These are phyloP conservation scores for Fusarium aywerte DNA, from an alignment of 2,329 filamentous ascomycete genomes.

Conservation along the genomic window DNA sequence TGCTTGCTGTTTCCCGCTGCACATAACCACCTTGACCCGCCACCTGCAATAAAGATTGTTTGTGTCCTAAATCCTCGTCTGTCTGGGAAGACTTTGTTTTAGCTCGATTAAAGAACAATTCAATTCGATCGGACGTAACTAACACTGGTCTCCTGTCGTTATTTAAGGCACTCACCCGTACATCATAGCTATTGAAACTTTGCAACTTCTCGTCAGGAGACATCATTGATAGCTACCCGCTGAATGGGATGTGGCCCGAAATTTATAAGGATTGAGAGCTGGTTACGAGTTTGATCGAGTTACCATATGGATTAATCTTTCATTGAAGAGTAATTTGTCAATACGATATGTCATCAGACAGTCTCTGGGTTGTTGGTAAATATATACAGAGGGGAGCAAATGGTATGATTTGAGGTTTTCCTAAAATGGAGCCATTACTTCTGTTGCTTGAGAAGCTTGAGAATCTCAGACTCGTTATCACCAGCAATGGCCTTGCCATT, in stretches of 20 bases:
- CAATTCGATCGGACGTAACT: background rate
- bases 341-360: conserved; percentile 15
- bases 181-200: background rate
- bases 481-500: conserved; percentile 84
- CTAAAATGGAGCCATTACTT: conserved; percentile 45
- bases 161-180: background rate
- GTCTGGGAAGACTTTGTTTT: background rate
- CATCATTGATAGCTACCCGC: background rate
- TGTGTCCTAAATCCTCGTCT: background rate
- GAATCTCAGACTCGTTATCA: conserved; percentile 87
- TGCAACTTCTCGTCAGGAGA: background rate
- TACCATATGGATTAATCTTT: background rate
- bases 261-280: too few relatives aligned
- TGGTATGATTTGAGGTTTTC: conserved; percentile 25
- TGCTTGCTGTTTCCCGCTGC: conserved; percentile 39
- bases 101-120: background rate
- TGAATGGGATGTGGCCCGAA: background rate
- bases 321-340: background rate
- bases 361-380: conserved; percentile 8
- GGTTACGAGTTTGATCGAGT: background rate
- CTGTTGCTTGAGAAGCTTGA: conserved; percentile 77
- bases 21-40: conserved; percentile 25
- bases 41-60: conserved; percentile 11
- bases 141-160: background rate
- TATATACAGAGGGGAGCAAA: conserved; percentile 30